These are phyloP conservation scores for Acer yangbiense DNA, from an alignment of 345 rosid species.

Conservation along the genomic window DNA sequence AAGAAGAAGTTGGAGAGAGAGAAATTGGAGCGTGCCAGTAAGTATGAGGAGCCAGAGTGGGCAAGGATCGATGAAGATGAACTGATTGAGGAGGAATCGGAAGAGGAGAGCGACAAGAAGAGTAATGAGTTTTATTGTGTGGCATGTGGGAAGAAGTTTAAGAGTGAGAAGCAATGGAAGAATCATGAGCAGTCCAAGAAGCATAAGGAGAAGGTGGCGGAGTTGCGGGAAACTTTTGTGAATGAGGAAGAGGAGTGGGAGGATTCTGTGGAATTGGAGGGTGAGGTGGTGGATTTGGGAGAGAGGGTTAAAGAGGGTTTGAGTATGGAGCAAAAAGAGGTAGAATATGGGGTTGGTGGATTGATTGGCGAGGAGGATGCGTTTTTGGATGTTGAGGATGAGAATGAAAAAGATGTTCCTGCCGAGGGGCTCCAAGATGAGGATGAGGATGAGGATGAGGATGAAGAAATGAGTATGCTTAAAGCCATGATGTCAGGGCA, in stretches of 20 bases:
- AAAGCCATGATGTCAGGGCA: constrained; percentile 67
- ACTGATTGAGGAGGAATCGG: constrained; percentile 43
- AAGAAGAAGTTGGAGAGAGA: constrained; percentile 68
- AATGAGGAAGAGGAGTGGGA: constrained; percentile 45
- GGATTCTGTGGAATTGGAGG: constrained; percentile 29
- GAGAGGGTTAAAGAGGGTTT: constrained; percentile 53
- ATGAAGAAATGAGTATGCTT: constrained; percentile 59
- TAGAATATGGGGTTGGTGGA: constrained; percentile 15
- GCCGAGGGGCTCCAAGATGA: constrained; percentile 25
- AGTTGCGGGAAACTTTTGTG: constrained; percentile 61
- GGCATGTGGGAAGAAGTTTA: constrained; percentile 87
- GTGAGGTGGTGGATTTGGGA: constrained; percentile 42
- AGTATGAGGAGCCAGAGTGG: constrained; percentile 73
- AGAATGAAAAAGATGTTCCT: constrained; percentile 39
- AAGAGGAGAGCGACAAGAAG: constrained; percentile 34
- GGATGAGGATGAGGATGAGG: constrained; percentile 30
- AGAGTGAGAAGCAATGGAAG: constrained; percentile 95
- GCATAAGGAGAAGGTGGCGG: constrained; percentile 89
- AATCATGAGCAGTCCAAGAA: constrained; percentile 98
- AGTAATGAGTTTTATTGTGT: constrained; percentile 71
- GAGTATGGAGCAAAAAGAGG: constrained; percentile 32
- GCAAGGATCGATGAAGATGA: constrained; percentile 51
- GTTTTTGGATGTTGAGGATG: constrained; percentile 23
- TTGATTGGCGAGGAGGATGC: constrained; percentile 20
- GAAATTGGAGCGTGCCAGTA: constrained; percentile 58